These are phyloP conservation scores for Paramecium caudatum DNA, from an alignment of 73 alveolate genomes.

Conservation along the genomic window DNA sequence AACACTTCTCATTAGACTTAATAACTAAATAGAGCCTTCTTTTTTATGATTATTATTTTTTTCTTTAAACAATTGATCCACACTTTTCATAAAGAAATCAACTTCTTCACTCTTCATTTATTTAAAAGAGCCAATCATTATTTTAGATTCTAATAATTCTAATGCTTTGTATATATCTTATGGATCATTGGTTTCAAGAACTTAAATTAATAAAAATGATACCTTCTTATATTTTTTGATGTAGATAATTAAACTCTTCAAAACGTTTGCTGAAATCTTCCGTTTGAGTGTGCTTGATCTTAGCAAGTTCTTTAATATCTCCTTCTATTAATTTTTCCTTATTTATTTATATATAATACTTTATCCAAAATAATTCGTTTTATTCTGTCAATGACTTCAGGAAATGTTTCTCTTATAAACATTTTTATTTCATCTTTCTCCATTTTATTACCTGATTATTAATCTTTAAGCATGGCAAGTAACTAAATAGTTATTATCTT, in stretches of 20 bases:
- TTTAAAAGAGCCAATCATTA: slow-evolving; percentile 42
- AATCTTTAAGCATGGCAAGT: background rate
- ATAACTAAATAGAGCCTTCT: slow-evolving; percentile 1
- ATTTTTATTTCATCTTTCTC: slow-evolving; percentile 22
- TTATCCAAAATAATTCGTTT: slow-evolving; percentile 38
- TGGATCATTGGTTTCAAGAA: background rate
- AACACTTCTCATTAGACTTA: slow-evolving; percentile 8
- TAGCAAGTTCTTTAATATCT: slow-evolving; percentile 39
- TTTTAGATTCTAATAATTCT: slow-evolving; percentile 37
- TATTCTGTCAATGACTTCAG: slow-evolving; percentile 31
- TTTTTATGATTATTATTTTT: background rate
- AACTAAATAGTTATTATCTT: background rate
- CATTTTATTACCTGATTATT: background rate
- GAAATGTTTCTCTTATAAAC: slow-evolving; percentile 62
- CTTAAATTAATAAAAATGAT: background rate
- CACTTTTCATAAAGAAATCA: slow-evolving; percentile 50
- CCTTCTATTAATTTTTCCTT: slow-evolving; percentile 64
- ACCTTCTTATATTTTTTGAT: slow-evolving; percentile 29
- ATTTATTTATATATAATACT: background rate
- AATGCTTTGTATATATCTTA: slow-evolving; percentile 32
- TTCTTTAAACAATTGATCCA: slow-evolving; percentile 37
- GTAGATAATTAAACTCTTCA: slow-evolving; percentile 55
- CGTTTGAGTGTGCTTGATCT: background rate
- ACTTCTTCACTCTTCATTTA: slow-evolving; percentile 9
- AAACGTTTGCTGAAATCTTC: background rate